A percentile compares a stretch with the other conserved stretches of the same genome.
phyloP scores from a whole-genome alignment of 108 stramenopile species.

The Nannochloropsis granulata region DNA sequence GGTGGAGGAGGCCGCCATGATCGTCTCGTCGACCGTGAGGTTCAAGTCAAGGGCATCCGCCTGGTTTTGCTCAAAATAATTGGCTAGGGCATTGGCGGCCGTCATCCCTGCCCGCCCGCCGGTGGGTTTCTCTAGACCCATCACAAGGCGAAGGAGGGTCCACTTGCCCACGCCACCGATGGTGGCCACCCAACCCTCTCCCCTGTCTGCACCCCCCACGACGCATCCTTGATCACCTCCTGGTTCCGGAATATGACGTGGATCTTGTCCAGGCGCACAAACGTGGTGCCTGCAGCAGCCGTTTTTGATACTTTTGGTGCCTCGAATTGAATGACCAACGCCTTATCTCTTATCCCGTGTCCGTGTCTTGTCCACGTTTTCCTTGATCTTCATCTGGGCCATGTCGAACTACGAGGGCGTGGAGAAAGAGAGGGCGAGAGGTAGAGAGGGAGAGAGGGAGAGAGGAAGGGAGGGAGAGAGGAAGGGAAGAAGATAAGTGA shows the following conservation, averaged over 20 bases:
- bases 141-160: constrained; percentile 63
- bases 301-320: too few species aligned
- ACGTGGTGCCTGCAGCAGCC: constrained; percentile 62
- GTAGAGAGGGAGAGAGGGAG: background rate
- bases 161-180: constrained; percentile 71
- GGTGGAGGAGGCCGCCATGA: constrained; percentile 53
- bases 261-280: constrained; percentile 68
- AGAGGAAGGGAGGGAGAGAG: background rate
- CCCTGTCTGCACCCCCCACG: constrained; percentile 87
- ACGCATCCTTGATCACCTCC: constrained; percentile 74
- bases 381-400: too few species aligned
- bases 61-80: constrained; percentile 89
- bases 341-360: too few species aligned
- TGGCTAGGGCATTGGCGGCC: constrained; percentile 57
- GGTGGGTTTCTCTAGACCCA: constrained; percentile 58
- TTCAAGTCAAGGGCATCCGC: constrained; percentile 74
- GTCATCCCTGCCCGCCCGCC: constrained; percentile 51
- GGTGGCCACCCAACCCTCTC: constrained; percentile 86
- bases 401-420: background rate
- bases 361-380: too few species aligned
- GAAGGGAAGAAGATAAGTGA: background rate
- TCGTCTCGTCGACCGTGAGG: constrained; percentile 64
- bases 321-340: too few species aligned
- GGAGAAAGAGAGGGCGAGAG: background rate
- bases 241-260: constrained; percentile 80